Percentiles rank a stretch among this genome's conserved stretches.
Evolutionary conservation across 148 eudicot genomes (phyloP).

Genomic region (Hydrangea macrophylla): DNA sequence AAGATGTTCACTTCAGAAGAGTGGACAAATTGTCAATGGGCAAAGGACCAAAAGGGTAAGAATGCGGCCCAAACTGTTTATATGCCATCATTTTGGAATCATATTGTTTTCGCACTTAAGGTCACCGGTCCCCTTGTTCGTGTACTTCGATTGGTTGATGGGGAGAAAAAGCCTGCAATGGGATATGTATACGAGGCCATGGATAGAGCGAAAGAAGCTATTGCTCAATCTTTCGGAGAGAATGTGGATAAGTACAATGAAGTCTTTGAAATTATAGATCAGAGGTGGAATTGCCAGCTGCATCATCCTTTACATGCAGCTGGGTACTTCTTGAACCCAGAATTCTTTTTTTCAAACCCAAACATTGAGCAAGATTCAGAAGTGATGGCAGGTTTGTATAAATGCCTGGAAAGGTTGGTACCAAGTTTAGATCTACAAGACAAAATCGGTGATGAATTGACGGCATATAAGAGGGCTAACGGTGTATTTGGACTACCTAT

Average conservation of each 20-base stretch:
- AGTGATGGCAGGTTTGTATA: not conserved
- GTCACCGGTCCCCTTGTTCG: conserved; percentile 5
- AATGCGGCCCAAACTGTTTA: too few species aligned
- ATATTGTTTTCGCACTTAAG: not conserved
- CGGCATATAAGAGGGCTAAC: too few species aligned
- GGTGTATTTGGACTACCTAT: not conserved
- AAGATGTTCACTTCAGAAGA: conserved; percentile 13
- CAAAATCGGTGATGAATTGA: too few species aligned
- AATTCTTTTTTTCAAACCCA: not conserved
- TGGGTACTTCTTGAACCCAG: not conserved
- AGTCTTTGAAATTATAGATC: conserved; percentile 9
- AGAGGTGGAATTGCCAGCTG: conserved; percentile 4
- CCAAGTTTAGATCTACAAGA: not conserved
- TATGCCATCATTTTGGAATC: too few species aligned
- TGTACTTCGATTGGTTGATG: conserved; percentile 16
- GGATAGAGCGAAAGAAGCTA: conserved; percentile 14
- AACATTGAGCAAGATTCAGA: not conserved
- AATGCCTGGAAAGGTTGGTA: not conserved
- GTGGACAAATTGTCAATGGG: not conserved
- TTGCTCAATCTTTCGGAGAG: not conserved
- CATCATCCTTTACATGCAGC: conserved; percentile 9
- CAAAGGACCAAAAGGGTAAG: not conserved
- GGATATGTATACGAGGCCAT: conserved; percentile 16
- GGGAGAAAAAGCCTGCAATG: conserved; percentile 12
- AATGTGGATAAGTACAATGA: not conserved